phyloP scores from a whole-genome alignment of 805 yeast genomes.

The Saccharomycopsis amapae region DNA sequence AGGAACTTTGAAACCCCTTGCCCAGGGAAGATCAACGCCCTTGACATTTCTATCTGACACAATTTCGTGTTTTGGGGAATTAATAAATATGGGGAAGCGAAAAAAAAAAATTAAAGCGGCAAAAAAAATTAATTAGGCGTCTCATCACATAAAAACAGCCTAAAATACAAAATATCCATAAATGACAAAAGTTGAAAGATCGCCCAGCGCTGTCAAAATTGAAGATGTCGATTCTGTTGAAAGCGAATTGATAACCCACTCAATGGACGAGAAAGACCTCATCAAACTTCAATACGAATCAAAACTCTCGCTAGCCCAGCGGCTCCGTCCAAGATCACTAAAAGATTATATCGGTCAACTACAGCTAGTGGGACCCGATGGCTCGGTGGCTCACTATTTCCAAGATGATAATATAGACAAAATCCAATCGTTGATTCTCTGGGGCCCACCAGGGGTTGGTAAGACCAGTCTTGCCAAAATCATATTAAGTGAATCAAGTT shows the following conservation, averaged over 20 bases:
- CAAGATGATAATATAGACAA: constrained; percentile 38
- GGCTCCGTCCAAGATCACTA: constrained; percentile 68
- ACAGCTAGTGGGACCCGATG: constrained; percentile 55
- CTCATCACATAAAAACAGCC: too few species aligned
- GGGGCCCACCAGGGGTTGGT: constrained; percentile 95
- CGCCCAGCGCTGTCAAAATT: too few species aligned
- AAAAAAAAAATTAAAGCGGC: too few species aligned
- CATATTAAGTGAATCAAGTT: constrained; percentile 28
- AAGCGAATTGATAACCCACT: too few species aligned
- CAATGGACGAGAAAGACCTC: constrained; percentile 13
- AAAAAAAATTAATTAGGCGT: too few species aligned
- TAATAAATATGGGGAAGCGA: too few species aligned
- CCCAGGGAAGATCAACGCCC: constrained; percentile 18
- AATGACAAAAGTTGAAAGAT: too few species aligned
- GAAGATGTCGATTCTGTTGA: too few species aligned
- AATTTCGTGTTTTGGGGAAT: too few species aligned
- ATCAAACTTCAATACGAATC: constrained; percentile 6
- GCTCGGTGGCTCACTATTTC: constrained; percentile 62
- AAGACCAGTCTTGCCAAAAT: constrained; percentile 81
- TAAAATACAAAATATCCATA: too few species aligned
- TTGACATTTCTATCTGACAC: too few species aligned
- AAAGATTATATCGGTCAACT: constrained; percentile 78
- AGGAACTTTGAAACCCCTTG: constrained; percentile 19
- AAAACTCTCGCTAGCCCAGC: constrained; percentile 54
- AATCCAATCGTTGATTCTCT: constrained; percentile 78